Conservation (phyloP, 345 rosid genomes). For the Toxicodendron radicans region DNA sequence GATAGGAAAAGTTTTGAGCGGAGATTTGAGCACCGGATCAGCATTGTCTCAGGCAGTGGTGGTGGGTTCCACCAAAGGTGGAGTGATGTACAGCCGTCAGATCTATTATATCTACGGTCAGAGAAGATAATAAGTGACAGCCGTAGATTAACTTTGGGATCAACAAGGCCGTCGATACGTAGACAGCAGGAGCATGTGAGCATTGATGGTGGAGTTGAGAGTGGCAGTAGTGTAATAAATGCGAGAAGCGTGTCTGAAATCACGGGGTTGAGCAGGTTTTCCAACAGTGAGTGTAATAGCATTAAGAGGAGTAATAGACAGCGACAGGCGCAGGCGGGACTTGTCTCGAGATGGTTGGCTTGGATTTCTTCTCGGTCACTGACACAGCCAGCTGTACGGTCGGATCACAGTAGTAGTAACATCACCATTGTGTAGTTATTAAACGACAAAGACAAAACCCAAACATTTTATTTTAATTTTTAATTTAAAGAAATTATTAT, state of each 20-base stretch:
- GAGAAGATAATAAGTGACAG: conserved; percentile 66
- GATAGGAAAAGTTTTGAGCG: conserved; percentile 32
- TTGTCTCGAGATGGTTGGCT: conserved; percentile 43
- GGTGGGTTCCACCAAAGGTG: conserved; percentile 42
- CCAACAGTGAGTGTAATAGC: conserved; percentile 29
- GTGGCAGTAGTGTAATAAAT: conserved; percentile 59
- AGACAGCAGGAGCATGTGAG: not conserved
- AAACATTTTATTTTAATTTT: not conserved
- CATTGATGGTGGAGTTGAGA: not conserved
- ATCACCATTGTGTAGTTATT: not conserved
- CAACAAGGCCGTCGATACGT: conserved; percentile 13
- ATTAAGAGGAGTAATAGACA: conserved; percentile 17
- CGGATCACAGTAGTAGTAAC: conserved; percentile 8
- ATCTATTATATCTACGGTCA: conserved; percentile 65
- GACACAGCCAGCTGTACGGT: conserved; percentile 20
- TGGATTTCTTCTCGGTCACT: conserved; percentile 31
- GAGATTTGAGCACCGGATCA: conserved; percentile 70
- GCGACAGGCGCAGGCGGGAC: conserved; percentile 47
- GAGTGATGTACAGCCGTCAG: conserved; percentile 83
- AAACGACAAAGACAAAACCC: not conserved
- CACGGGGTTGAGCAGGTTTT: conserved; percentile 61
- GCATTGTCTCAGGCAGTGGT: conserved; percentile 47
- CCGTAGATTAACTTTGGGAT: conserved; percentile 30
- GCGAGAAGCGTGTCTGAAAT: conserved; percentile 80
- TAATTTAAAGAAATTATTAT: not conserved